Conservation (phyloP, 768 basidiomycete genomes). For the Podaxis sp. region DNA sequence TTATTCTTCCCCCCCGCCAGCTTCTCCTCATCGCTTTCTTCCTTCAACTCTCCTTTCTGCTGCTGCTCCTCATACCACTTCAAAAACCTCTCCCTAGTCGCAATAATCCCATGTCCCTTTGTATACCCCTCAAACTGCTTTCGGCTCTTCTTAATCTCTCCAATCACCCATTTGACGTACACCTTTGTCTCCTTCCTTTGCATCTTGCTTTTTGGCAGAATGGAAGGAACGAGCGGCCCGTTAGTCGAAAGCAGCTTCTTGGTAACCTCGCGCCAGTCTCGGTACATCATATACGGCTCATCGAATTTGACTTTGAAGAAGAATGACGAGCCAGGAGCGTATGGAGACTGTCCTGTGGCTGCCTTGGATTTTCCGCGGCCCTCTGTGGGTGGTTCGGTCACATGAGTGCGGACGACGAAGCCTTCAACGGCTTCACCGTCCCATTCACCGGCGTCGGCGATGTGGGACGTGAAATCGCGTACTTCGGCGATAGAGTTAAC, state of each 20-base stretch:
- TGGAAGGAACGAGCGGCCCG: conserved; percentile 28
- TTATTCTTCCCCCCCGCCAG: conserved; percentile 24
- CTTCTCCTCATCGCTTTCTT: conserved; percentile 20
- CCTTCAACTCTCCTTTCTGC: conserved; percentile 34
- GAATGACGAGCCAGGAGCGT: conserved; percentile 78
- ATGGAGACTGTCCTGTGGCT: conserved; percentile 53
- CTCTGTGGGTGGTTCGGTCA: conserved; percentile 42
- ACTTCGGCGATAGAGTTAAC: conserved; percentile 68
- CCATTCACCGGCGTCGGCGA: conserved; percentile 74
- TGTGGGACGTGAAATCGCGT: conserved; percentile 64
- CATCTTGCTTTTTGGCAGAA: conserved; percentile 65
- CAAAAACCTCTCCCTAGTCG: conserved; percentile 77
- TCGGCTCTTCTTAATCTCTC: conserved; percentile 66
- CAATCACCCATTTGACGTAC: conserved; percentile 83
- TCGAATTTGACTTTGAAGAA: conserved; percentile 99
- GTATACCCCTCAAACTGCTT: conserved; percentile 59
- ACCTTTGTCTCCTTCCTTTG: conserved; percentile 72
- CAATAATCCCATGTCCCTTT: conserved; percentile 83
- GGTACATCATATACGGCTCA: conserved; percentile 98
- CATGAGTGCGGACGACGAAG: conserved; percentile 85
- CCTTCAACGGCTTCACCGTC: conserved; percentile 86
- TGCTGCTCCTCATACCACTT: conserved; percentile 53
- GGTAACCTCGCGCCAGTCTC: conserved; percentile 95
- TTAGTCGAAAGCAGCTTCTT: conserved; percentile 60
- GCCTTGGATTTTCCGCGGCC: conserved; percentile 29